Percentiles rank a stretch among this genome's conserved stretches.
phyloP scores from a whole-genome alignment of 2,329 filamentous ascomycete species.

The Curvularia spicifera region DNA sequence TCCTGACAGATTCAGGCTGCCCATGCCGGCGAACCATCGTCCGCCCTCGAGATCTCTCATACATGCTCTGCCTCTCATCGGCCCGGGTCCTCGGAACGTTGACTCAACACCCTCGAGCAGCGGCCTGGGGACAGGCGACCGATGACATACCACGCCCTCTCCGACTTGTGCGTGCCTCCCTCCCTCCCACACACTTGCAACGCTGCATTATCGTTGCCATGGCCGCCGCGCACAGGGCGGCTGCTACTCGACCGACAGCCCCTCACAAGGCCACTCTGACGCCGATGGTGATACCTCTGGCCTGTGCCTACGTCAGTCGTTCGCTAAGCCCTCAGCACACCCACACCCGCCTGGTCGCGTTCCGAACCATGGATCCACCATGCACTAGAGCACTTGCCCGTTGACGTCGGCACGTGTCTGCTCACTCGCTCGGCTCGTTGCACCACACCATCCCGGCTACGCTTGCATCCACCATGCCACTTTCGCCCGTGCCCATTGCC shows the following conservation, averaged over 20 bases:
- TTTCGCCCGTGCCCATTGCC: slow-evolving; percentile 13
- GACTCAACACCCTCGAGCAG: neutral
- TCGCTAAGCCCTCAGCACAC: slow-evolving; percentile 5
- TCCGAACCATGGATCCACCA: slow-evolving; percentile 2
- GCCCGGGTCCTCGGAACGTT: slow-evolving; percentile 13
- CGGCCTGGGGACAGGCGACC: neutral
- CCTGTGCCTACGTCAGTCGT: slow-evolving; percentile 10
- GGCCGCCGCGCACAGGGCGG: neutral
- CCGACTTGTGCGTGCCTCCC: neutral
- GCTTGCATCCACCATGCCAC: slow-evolving; percentile 10
- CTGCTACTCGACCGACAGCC: neutral
- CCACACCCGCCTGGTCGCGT: neutral
- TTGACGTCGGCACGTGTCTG: slow-evolving; percentile 14
- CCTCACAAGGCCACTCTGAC: neutral
- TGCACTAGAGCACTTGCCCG: slow-evolving; percentile 10
- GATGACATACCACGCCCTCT: no score
- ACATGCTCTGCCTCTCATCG: slow-evolving; percentile 4
- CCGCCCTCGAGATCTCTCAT: slow-evolving; percentile 9
- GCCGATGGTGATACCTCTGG: neutral
- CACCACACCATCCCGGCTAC: slow-evolving; percentile 13
- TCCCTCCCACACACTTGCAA: neutral
- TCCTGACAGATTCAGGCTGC: slow-evolving; percentile 10
- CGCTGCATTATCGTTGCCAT: neutral
- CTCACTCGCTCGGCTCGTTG: slow-evolving; percentile 10
- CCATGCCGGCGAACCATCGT: slow-evolving; percentile 21